Percentiles rank a stretch among this genome's conserved stretches.
Conservation (phyloP, 768 basidiomycete genomes). For the Tremella fuciformis region DNA sequence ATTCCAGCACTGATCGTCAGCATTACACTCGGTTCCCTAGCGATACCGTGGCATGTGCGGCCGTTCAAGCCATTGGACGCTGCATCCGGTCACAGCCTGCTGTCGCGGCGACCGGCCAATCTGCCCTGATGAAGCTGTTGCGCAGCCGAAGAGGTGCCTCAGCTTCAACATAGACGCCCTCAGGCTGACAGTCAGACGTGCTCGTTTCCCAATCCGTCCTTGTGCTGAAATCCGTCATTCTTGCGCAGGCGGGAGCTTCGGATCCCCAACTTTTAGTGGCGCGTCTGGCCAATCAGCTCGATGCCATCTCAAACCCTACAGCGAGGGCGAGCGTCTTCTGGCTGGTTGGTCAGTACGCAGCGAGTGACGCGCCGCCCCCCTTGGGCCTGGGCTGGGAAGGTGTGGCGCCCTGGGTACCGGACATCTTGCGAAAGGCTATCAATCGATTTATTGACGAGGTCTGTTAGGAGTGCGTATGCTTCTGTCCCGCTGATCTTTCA, state of each 20-base stretch:
- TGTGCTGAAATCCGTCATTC: constrained; percentile 79
- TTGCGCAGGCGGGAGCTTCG: constrained; percentile 57
- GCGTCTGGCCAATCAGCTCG: constrained; percentile 70
- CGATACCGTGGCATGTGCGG: constrained; percentile 66
- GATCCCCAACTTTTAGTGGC: constrained; percentile 67
- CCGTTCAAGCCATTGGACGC: constrained; percentile 74
- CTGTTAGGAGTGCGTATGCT: constrained; percentile 19
- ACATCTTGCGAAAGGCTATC: constrained; percentile 75
- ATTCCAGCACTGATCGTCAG: constrained; percentile 59
- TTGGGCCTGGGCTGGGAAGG: constrained; percentile 54
- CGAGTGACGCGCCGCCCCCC: constrained; percentile 43
- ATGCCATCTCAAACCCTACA: constrained; percentile 72
- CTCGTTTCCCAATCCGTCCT: constrained; percentile 77
- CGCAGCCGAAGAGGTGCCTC: constrained; percentile 68
- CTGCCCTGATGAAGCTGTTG: constrained; percentile 73
- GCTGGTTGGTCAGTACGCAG: constrained; percentile 86
- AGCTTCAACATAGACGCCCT: constrained; percentile 4
- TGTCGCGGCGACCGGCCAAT: constrained; percentile 68
- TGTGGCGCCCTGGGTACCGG: constrained; percentile 77
- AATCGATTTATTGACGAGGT: constrained; percentile 75
- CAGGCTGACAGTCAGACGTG: constrained; percentile 57
- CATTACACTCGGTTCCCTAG: constrained; percentile 77
- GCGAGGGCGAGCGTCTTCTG: constrained; percentile 86
- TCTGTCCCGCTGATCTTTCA: constrained; percentile 41
- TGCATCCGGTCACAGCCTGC: constrained; percentile 70